A percentile compares a stretch with the other conserved stretches of the same genome.
These are phyloP conservation scores for Nitzschia sp. DNA, from an alignment of 108 stramenopile genomes.

Conservation along the genomic window DNA sequence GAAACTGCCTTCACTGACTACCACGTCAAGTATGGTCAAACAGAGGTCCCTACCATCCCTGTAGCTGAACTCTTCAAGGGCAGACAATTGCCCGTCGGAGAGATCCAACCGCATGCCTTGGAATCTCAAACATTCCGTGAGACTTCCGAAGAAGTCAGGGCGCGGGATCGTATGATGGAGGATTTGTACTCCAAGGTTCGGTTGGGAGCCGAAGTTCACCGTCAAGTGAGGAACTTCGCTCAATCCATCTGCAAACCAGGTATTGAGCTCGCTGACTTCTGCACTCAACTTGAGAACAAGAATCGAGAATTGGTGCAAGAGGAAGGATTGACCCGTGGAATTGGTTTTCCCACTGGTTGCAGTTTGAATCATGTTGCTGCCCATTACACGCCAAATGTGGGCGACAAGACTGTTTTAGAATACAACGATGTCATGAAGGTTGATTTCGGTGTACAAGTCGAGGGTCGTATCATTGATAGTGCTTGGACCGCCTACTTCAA, in stretches of 20 bases:
- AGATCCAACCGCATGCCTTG: constrained; percentile 84
- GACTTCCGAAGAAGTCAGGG: constrained; percentile 83
- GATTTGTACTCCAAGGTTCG: constrained; percentile 90
- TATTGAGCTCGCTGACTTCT: constrained; percentile 94
- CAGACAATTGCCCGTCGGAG: constrained; percentile 82
- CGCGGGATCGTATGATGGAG: constrained; percentile 74
- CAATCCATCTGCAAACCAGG: constrained; percentile 96
- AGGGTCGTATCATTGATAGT: constrained; percentile 98
- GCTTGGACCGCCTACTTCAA: constrained; percentile 98
- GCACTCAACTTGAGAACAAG: constrained; percentile 90
- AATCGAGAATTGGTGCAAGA: constrained; percentile 90
- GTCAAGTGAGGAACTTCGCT: constrained; percentile 94
- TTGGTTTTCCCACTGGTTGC: constrained; percentile 99
- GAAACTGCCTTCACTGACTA: constrained; percentile 90
- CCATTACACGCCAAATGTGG: constrained; percentile 97
- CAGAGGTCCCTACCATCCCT: constrained; percentile 94
- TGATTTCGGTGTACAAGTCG: constrained; percentile 98
- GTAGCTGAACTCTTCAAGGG: constrained; percentile 62
- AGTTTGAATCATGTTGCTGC: constrained; percentile 97
- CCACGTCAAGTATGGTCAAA: constrained; percentile 93
- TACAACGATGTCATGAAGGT: constrained; percentile 97
- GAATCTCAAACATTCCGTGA: constrained; percentile 83
- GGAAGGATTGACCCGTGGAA: constrained; percentile 86
- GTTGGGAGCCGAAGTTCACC: constrained; percentile 91
- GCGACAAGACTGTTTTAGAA: constrained; percentile 89